Conservation (phyloP, 306 rosid genomes). For the Citrullus amarus region DNA sequence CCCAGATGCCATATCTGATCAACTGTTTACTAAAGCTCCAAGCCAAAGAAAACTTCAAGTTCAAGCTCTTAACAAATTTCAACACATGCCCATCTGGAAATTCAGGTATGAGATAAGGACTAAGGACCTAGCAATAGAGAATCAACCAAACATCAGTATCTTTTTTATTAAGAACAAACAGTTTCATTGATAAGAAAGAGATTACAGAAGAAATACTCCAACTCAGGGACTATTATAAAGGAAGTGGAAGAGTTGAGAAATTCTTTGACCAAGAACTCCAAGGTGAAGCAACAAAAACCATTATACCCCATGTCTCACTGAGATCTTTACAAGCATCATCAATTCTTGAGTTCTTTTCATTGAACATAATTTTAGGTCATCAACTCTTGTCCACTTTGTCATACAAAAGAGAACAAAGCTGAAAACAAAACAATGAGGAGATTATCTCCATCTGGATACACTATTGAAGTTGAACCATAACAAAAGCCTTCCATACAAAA, state of each 20-base stretch:
- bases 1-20: slow-evolving; percentile 38
- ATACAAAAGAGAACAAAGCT: not conserved
- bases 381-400: not conserved
- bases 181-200: not conserved
- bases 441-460: not conserved
- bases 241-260: not conserved
- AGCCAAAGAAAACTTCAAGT: slow-evolving; percentile 19
- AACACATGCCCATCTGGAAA: slow-evolving; percentile 21
- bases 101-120: slow-evolving; percentile 10
- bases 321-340: not conserved
- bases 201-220: not conserved
- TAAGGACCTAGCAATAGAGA: slow-evolving; percentile 23
- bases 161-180: not conserved
- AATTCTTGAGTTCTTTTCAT: not conserved
- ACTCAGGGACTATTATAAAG: not conserved
- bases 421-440: not conserved
- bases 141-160: not conserved
- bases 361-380: not conserved
- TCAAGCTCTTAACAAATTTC: slow-evolving; percentile 16
- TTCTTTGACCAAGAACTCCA: not conserved
- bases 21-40: slow-evolving; percentile 16
- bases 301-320: not conserved
- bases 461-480: not conserved
- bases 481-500: not conserved
- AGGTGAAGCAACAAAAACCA: not conserved